Percentiles rank a stretch among this genome's conserved stretches.
Evolutionary conservation across 2,329 filamentous ascomycete species (phyloP).

Genomic region (Rhytidhysteron rufulum): DNA sequence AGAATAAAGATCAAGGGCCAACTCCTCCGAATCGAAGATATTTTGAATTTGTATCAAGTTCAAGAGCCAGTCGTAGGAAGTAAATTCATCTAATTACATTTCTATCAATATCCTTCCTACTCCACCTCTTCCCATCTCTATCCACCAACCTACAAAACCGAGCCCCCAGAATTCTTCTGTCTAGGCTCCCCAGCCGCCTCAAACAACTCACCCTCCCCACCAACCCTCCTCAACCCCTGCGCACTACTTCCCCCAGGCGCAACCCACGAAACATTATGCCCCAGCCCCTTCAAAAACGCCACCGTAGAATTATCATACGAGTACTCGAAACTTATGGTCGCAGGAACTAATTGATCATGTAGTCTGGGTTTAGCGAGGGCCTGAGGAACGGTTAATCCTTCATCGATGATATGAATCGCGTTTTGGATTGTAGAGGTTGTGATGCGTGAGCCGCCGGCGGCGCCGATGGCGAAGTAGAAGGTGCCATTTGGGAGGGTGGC

Average conservation of each 20-base stretch:
- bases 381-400: constrained; percentile 55
- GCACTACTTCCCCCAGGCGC: constrained; percentile 62
- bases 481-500: constrained; percentile 61
- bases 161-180: constrained; percentile 66
- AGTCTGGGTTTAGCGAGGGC: constrained; percentile 66
- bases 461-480: constrained; percentile 67
- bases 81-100: too few relatives aligned
- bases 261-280: constrained; percentile 71
- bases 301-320: constrained; percentile 63
- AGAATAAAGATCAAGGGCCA: too few relatives aligned
- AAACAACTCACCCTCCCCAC: constrained; percentile 64
- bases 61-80: too few relatives aligned
- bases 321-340: constrained; percentile 64
- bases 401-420: constrained; percentile 68
- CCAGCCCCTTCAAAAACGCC: constrained; percentile 58
- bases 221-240: constrained; percentile 61
- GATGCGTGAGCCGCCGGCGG: constrained; percentile 79
- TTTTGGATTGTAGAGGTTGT: constrained; percentile 75
- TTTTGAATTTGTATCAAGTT: too few relatives aligned
- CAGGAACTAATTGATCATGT: constrained; percentile 79
- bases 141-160: constrained; percentile 42
- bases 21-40: too few relatives aligned
- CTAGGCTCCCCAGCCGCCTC: constrained; percentile 75
- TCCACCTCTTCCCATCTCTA: background rate
- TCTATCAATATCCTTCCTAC: background rate